phyloP scores from a whole-genome alignment of 805 yeast species.

The Saturnispora gosingensis region DNA sequence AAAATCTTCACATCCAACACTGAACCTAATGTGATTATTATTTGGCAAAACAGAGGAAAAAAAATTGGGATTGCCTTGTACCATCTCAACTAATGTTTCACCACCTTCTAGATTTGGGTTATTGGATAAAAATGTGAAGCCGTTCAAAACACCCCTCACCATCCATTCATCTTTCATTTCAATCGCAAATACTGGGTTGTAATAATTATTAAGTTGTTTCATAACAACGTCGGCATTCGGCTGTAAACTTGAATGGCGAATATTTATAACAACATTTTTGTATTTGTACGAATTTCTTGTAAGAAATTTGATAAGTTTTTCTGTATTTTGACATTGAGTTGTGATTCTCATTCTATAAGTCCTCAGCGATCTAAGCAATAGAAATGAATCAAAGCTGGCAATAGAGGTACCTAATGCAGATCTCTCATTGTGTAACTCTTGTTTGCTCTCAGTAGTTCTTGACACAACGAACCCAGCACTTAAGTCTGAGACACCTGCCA shows the following conservation, averaged over 20 bases:
- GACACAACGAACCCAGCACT: constrained; percentile 44
- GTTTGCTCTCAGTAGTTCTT: constrained; percentile 27
- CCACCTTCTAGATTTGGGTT: constrained; percentile 41
- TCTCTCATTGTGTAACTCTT: constrained; percentile 32
- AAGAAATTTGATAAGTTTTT: constrained; percentile 33
- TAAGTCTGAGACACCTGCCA: constrained; percentile 48
- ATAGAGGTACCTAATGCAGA: constrained; percentile 41
- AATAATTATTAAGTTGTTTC: constrained; percentile 33
- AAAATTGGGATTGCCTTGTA: constrained; percentile 28
- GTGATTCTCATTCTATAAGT: constrained; percentile 42
- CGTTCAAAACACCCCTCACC: constrained; percentile 34
- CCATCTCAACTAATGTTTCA: constrained; percentile 44
- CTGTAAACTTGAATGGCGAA: constrained; percentile 42
- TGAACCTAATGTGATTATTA: constrained; percentile 34
- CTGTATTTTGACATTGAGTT: constrained; percentile 38
- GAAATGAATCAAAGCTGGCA: constrained; percentile 41
- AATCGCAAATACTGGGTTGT: constrained; percentile 41
- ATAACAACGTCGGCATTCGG: constrained; percentile 28
- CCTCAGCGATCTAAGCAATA: constrained; percentile 39
- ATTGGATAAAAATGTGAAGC: constrained; percentile 40
- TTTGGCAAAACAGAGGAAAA: constrained; percentile 1
- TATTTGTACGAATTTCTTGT: constrained; percentile 27
- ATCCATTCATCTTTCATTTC: constrained; percentile 27
- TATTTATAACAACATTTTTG: constrained; percentile 26
- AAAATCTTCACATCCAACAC: constrained; percentile 46